These are phyloP conservation scores for Ogataea ramenticola DNA, from an alignment of 805 yeast genomes.

Conservation along the genomic window DNA sequence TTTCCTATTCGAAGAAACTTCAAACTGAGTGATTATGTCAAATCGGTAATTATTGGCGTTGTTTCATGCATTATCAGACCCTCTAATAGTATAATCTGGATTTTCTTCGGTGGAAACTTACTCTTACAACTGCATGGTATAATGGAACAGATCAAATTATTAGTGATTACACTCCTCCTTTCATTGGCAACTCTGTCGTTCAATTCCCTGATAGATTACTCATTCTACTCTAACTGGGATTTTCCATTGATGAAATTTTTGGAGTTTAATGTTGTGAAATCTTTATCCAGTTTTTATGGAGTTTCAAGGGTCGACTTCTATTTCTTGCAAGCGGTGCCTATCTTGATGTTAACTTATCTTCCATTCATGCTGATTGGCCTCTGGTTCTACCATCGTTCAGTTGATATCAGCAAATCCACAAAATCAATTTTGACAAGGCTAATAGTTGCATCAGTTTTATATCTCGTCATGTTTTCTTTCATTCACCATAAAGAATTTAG, in stretches of 20 bases:
- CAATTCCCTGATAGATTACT: conserved; percentile 45
- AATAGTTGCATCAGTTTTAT: conserved; percentile 27
- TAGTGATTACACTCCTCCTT: conserved; percentile 4
- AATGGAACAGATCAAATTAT: conserved; percentile 1
- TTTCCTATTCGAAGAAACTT: conserved; percentile 38
- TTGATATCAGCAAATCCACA: conserved; percentile 1
- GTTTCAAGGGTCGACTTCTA: conserved; percentile 80
- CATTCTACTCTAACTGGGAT: conserved; percentile 48
- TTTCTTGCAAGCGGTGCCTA: conserved; percentile 73
- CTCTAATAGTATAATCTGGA: conserved; percentile 77
- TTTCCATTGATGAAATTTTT: conserved; percentile 66
- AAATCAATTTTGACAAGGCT: conserved; percentile 7
- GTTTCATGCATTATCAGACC: conserved; percentile 73
- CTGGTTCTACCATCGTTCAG: neutral
- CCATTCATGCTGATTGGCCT: conserved; percentile 53
- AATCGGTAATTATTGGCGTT: conserved; percentile 33
- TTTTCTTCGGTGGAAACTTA: conserved; percentile 41
- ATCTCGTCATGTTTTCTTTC: conserved; percentile 50
- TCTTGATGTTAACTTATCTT: conserved; percentile 56
- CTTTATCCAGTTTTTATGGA: conserved; percentile 80
- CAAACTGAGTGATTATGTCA: conserved; percentile 7
- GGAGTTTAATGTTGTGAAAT: conserved; percentile 68
- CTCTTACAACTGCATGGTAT: conserved; percentile 9
- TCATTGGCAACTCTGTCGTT: conserved; percentile 21
- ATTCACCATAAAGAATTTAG: conserved; percentile 87